These are phyloP conservation scores for Massariosphaeria phaeospora DNA, from an alignment of 495 filamentous ascomycete species.

Conservation along the genomic window DNA sequence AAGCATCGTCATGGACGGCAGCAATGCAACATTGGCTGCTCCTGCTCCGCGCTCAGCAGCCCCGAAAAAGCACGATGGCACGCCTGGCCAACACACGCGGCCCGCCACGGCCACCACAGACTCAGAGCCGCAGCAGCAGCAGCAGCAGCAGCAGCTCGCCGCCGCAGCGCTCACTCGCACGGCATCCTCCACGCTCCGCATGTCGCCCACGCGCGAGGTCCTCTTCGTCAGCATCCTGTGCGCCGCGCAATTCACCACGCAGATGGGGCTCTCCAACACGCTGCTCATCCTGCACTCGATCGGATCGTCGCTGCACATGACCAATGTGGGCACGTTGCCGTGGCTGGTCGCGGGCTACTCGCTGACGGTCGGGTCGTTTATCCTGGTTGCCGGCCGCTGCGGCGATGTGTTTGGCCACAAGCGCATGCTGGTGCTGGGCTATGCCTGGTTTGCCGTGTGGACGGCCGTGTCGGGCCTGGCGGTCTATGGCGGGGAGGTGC, in stretches of 20 bases:
- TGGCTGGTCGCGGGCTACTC: slow-evolving; percentile 30
- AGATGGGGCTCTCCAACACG: slow-evolving; percentile 5
- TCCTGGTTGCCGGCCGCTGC: slow-evolving; percentile 26
- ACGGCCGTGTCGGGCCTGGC: slow-evolving; percentile 21
- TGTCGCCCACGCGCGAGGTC: slow-evolving; percentile 41
- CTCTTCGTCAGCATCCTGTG: slow-evolving; percentile 45
- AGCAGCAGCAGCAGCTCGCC: no score
- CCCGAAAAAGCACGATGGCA: no score
- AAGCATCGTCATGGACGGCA: no score
- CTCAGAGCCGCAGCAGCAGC: no score
- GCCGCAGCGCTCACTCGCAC: not conserved
- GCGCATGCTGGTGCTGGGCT: slow-evolving; percentile 25
- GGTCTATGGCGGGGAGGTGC: slow-evolving; percentile 38
- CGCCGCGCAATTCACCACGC: slow-evolving; percentile 40
- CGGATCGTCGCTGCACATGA: not conserved
- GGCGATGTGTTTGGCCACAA: slow-evolving; percentile 34
- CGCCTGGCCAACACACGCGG: no score
- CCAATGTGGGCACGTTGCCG: slow-evolving; percentile 11
- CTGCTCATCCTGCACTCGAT: slow-evolving; percentile 14
- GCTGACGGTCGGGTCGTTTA: slow-evolving; percentile 32
- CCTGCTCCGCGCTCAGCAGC: no score
- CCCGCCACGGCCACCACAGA: no score
- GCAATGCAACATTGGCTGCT: no score
- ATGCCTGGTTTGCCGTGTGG: slow-evolving; percentile 27
- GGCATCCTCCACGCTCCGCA: slow-evolving; percentile 12